Conservation (phyloP, 2,329 filamentous ascomycete genomes). For the Neonectria punicea region DNA sequence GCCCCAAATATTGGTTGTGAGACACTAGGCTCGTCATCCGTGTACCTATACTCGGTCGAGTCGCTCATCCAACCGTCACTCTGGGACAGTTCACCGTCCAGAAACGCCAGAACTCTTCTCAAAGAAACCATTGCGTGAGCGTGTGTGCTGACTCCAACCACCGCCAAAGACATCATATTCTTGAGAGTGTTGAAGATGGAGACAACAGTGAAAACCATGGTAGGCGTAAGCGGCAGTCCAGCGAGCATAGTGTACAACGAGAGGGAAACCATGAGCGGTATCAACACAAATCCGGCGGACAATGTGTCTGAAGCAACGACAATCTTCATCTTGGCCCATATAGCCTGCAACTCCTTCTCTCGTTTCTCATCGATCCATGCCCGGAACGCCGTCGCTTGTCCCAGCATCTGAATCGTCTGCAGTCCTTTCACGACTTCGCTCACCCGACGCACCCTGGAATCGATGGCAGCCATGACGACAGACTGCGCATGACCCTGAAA, state of each 20-base stretch:
- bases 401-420: conserved; percentile 19
- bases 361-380: conserved; percentile 8
- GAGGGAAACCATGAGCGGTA: conserved; percentile 9
- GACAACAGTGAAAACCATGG: conserved; percentile 12
- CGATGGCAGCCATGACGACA: conserved; percentile 12
- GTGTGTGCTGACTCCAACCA: conserved; percentile 8
- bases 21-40: not conserved
- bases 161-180: conserved; percentile 10
- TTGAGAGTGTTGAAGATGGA: conserved; percentile 18
- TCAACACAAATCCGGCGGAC: not conserved
- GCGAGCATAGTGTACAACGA: conserved; percentile 6
- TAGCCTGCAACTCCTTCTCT: conserved; percentile 1
- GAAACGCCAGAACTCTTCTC: not conserved
- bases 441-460: conserved; percentile 11
- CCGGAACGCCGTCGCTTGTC: not conserved
- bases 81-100: not conserved
- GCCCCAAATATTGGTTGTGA: not conserved
- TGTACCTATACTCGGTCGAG: not conserved
- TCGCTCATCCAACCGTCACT: not conserved
- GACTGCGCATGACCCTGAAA: conserved; percentile 9
- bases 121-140: conserved; percentile 13
- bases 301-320: conserved; percentile 1
- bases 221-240: not conserved
- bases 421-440: conserved; percentile 6
- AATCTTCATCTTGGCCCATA: conserved; percentile 7